Conservation (phyloP, 345 rosid species). For the Cardamine occulta region DNA sequence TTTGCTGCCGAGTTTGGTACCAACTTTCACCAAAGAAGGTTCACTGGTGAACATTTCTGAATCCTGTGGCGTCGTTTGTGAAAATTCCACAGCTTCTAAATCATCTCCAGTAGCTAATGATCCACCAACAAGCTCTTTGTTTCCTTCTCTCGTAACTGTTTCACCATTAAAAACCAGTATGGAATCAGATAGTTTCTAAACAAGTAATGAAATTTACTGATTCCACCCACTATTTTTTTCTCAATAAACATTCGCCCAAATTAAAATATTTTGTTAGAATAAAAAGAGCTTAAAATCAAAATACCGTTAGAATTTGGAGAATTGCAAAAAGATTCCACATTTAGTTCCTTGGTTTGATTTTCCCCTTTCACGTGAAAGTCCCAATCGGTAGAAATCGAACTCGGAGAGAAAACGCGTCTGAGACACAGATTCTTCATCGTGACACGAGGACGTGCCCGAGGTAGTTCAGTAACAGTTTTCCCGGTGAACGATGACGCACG, state of each 20-base stretch:
- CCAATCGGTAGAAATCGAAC: background rate
- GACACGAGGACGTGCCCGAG: background rate
- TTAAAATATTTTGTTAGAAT: background rate
- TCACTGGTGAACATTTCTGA: background rate
- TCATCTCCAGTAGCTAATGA: background rate
- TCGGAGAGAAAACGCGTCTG: slow-evolving; percentile 10
- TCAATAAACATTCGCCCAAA: background rate
- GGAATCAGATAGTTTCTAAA: background rate
- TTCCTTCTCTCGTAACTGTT: background rate
- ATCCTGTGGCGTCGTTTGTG: background rate
- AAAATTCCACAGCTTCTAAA: background rate
- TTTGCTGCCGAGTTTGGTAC: background rate
- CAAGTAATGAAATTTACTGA: background rate
- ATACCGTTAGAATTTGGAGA: background rate
- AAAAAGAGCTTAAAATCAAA: background rate
- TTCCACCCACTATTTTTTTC: background rate
- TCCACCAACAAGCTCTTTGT: background rate
- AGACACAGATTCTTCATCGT: slow-evolving; percentile 1
- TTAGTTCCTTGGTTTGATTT: background rate
- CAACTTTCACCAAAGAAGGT: background rate
- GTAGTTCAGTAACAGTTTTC: background rate
- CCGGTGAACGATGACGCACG: background rate
- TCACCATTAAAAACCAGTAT: background rate
- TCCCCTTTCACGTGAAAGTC: background rate
- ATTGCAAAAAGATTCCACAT: background rate